phyloP scores from a whole-genome alignment of 192 early-diverging fungal species.

The Backusella psychrophila region DNA sequence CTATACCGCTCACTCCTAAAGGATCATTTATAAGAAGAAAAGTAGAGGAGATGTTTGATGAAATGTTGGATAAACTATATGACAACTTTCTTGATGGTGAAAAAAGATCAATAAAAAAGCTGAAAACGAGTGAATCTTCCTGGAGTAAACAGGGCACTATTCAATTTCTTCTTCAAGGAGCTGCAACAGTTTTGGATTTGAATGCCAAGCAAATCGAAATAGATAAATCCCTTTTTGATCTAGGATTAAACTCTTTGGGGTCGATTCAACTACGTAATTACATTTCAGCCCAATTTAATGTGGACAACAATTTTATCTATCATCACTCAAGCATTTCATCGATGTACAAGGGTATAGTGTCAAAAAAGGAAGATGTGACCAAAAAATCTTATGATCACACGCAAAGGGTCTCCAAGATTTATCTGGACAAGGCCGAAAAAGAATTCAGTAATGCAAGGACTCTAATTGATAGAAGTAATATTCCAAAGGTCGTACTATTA shows the following conservation, averaged over 20 bases:
- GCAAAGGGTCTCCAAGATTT: neutral
- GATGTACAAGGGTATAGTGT: neutral
- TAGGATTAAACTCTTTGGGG: constrained; percentile 25
- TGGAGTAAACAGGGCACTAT: neutral
- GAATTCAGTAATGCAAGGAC: neutral
- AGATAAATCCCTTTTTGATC: constrained; percentile 27
- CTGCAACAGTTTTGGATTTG: neutral
- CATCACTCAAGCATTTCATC: constrained; percentile 13
- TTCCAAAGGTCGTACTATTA: constrained; percentile 23
- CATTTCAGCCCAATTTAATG: constrained; percentile 1
- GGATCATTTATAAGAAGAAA: constrained; percentile 31
- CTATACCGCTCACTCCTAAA: constrained; percentile 23
- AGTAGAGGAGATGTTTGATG: constrained; percentile 45
- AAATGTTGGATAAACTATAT: constrained; percentile 56
- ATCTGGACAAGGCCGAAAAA: constrained; percentile 8
- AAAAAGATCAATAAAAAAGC: neutral
- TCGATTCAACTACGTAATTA: constrained; percentile 22
- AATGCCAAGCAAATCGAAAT: neutral
- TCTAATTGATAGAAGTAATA: neutral
- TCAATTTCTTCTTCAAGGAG: neutral
- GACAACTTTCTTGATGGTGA: constrained; percentile 28
- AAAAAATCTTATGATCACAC: constrained; percentile 2
- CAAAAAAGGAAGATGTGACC: no score
- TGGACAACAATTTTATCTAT: constrained; percentile 27
- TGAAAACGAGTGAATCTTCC: neutral